phyloP scores from a whole-genome alignment of 345 rosid genomes.

The Schrenkiella parvula region DNA sequence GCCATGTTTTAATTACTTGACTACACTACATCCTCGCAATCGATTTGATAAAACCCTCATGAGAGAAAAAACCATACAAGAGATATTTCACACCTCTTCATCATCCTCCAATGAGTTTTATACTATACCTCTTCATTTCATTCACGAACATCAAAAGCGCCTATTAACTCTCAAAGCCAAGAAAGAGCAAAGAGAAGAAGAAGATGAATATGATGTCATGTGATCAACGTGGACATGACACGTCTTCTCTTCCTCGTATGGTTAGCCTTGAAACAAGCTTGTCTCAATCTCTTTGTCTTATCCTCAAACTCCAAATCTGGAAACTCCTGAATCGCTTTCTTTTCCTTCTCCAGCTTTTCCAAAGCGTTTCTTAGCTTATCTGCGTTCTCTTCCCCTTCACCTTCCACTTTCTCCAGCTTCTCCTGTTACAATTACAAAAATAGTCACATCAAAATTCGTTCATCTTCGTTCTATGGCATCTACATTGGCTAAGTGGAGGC shows the following conservation, averaged over 20 bases:
- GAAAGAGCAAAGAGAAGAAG: too few species aligned
- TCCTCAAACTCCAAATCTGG: slow-evolving; percentile 51
- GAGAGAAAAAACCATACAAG: too few species aligned
- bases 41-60: too few species aligned
- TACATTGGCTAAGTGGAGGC: neutral
- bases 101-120: too few species aligned
- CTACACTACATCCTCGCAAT: too few species aligned
- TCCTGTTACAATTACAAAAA: slow-evolving; percentile 13
- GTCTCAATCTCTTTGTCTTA: slow-evolving; percentile 62
- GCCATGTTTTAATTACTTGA: too few species aligned
- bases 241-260: slow-evolving; percentile 55
- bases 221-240: neutral
- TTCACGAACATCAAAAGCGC: too few species aligned
- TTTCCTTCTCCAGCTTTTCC: slow-evolving; percentile 49
- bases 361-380: slow-evolving; percentile 36
- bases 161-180: too few species aligned
- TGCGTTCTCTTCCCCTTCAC: slow-evolving; percentile 27
- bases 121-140: too few species aligned
- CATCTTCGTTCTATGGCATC: neutral
- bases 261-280: slow-evolving; percentile 75
- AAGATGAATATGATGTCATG: slow-evolving; percentile 1
- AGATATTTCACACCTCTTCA: too few species aligned
- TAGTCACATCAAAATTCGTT: neutral
- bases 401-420: slow-evolving; percentile 27
- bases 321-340: slow-evolving; percentile 42